Percentiles rank a stretch among this genome's conserved stretches.
Evolutionary conservation across 2,329 filamentous ascomycete species (phyloP).

Genomic region (Lecanicillium sp.): DNA sequence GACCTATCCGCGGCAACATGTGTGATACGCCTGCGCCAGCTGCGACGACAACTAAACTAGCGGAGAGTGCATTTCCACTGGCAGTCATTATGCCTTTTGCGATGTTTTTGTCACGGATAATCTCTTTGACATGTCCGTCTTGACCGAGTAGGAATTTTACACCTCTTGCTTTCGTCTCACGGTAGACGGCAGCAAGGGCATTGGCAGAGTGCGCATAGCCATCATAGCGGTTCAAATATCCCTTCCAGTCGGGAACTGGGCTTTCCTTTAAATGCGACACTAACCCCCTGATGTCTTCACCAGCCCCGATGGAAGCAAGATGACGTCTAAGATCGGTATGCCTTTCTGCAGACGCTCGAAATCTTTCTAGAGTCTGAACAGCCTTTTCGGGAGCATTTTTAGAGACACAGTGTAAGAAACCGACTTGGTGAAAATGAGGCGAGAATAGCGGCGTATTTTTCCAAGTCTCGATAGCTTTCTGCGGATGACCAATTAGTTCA

Average conservation of each 20-base stretch:
- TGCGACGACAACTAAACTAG: conserved; percentile 39
- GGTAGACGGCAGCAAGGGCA: conserved; percentile 38
- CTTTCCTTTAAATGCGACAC: conserved; percentile 41
- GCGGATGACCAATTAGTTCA: neutral
- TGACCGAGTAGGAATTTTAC: conserved; percentile 28
- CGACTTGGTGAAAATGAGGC: conserved; percentile 38
- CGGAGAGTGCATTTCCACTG: conserved; percentile 13
- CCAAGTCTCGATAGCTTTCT: conserved; percentile 44
- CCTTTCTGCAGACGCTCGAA: conserved; percentile 15
- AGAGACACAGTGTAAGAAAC: conserved; percentile 38
- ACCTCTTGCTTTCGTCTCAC: conserved; percentile 26
- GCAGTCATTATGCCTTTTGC: conserved; percentile 16
- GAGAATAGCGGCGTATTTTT: conserved; percentile 37
- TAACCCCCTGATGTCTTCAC: conserved; percentile 8
- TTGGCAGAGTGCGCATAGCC: conserved; percentile 50
- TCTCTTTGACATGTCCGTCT: conserved; percentile 18
- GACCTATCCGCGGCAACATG: conserved; percentile 39
- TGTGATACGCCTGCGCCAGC: conserved; percentile 39
- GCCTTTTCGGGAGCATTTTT: conserved; percentile 38
- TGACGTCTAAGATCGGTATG: conserved; percentile 25
- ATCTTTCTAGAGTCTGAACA: conserved; percentile 32
- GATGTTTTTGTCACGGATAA: conserved; percentile 17
- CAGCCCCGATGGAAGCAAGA: conserved; percentile 26
- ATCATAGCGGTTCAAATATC: conserved; percentile 49
- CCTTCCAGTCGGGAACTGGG: conserved; percentile 40